Evolutionary conservation across 352 stramenopile genomes (phyloP).

Genomic region (Globisporangium nodosum): DNA sequence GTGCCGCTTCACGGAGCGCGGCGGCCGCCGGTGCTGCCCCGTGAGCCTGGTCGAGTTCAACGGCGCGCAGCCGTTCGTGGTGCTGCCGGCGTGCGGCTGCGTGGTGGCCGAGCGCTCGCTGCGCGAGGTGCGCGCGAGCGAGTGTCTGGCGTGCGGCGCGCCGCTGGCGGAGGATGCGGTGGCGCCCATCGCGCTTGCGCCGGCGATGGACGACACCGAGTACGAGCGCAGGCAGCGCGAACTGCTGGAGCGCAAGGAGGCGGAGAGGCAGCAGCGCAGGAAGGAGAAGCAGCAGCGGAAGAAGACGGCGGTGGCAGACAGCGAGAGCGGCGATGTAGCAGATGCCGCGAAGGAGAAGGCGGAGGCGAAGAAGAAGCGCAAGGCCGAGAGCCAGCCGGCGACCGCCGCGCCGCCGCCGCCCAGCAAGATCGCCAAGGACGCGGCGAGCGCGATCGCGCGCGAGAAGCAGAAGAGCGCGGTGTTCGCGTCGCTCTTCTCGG

Average conservation of each 20-base stretch:
- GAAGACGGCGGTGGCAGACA: neutral
- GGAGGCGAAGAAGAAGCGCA: constrained; percentile 41
- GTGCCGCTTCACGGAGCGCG: constrained; percentile 40
- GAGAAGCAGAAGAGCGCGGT: constrained; percentile 73
- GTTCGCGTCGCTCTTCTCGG: constrained; percentile 77
- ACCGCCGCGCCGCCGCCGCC: constrained; percentile 15
- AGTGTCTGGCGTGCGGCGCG: constrained; percentile 67
- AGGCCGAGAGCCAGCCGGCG: constrained; percentile 12
- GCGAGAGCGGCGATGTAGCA: neutral
- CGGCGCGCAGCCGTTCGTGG: constrained; percentile 81
- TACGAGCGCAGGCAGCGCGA: constrained; percentile 40
- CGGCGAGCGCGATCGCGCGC: constrained; percentile 50
- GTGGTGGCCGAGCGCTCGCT: constrained; percentile 86
- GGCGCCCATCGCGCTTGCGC: constrained; percentile 52
- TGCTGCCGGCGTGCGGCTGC: constrained; percentile 78
- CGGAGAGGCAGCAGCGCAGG: constrained; percentile 43
- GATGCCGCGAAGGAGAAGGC: neutral
- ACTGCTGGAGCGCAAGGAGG: constrained; percentile 40
- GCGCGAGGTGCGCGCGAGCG: constrained; percentile 70
- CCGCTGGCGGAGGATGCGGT: constrained; percentile 31
- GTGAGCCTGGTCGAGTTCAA: constrained; percentile 87
- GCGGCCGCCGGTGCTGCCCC: constrained; percentile 41
- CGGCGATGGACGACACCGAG: constrained; percentile 54
- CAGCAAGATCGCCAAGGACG: constrained; percentile 52
- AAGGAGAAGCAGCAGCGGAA: constrained; percentile 44